Evolutionary conservation across 2,329 filamentous ascomycete species (phyloP).

Genomic region (Penicillium sp.): DNA sequence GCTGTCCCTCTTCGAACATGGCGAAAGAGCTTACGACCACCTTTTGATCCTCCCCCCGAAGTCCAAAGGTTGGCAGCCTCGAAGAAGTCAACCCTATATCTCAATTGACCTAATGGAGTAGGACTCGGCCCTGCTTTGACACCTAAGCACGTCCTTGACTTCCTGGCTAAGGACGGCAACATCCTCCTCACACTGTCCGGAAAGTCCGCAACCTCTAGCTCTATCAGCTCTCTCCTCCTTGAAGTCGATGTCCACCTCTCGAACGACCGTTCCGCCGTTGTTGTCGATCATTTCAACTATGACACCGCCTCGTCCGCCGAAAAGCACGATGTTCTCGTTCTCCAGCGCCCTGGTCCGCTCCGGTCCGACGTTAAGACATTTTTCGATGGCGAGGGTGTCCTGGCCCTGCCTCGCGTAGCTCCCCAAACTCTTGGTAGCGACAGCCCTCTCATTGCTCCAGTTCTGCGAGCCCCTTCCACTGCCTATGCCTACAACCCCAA

Average conservation of each 20-base stretch:
- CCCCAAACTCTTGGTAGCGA: conserved; percentile 77
- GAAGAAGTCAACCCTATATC: background rate
- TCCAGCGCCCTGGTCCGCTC: conserved; percentile 64
- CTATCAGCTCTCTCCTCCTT: conserved; percentile 73
- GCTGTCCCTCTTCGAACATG: conserved; percentile 76
- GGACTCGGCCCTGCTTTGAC: conserved; percentile 85
- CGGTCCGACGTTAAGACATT: conserved; percentile 71
- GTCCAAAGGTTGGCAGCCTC: conserved; percentile 66
- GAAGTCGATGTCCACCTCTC: conserved; percentile 90
- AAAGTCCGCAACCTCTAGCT: conserved; percentile 64
- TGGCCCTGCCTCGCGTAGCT: conserved; percentile 79
- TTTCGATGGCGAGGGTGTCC: conserved; percentile 66
- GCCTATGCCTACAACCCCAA: conserved; percentile 94
- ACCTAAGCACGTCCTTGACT: conserved; percentile 81
- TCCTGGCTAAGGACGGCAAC: conserved; percentile 88
- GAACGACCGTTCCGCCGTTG: conserved; percentile 74
- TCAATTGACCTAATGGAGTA: conserved; percentile 41
- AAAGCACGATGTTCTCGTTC: conserved; percentile 81
- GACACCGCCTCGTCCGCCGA: conserved; percentile 73
- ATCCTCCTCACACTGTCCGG: conserved; percentile 81
- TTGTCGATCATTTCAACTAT: conserved; percentile 96
- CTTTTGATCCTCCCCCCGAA: conserved; percentile 83
- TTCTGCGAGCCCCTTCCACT: conserved; percentile 77
- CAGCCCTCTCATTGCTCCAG: conserved; percentile 72
- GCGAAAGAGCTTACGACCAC: conserved; percentile 88